Conservation (phyloP, 352 stramenopile species). For the Phytopythium litorale region DNA sequence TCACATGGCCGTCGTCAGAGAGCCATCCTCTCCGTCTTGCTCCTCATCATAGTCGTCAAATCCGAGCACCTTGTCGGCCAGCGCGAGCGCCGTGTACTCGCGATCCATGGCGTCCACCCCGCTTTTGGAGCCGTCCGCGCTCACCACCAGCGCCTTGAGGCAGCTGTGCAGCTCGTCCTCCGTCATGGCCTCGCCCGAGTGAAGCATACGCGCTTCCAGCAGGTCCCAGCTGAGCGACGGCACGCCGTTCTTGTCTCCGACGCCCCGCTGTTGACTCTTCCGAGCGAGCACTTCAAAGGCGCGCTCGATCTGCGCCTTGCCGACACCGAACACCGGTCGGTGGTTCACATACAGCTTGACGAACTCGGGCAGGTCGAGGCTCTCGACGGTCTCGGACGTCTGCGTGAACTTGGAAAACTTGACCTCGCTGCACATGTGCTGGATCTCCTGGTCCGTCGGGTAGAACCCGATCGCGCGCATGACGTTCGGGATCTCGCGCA, state of each 20-base stretch:
- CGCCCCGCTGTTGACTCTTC: slow-evolving; percentile 6
- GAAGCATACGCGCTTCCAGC: slow-evolving; percentile 58
- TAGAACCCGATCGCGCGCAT: slow-evolving; percentile 93
- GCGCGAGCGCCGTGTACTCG: slow-evolving; percentile 57
- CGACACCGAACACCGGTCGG: slow-evolving; percentile 84
- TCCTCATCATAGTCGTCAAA: slow-evolving; percentile 82
- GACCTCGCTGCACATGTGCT: slow-evolving; percentile 87
- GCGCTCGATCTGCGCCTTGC: slow-evolving; percentile 71
- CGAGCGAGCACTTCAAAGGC: slow-evolving; percentile 58
- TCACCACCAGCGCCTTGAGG: slow-evolving; percentile 61
- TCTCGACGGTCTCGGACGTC: slow-evolving; percentile 65
- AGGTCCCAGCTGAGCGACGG: slow-evolving; percentile 52
- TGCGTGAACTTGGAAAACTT: slow-evolving; percentile 80
- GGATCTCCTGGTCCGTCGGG: slow-evolving; percentile 88
- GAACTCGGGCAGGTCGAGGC: slow-evolving; percentile 66
- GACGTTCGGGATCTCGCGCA: slow-evolving; percentile 90
- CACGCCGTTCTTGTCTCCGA: slow-evolving; percentile 7
- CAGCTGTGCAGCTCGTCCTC: slow-evolving; percentile 81
- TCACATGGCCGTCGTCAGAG: neutral
- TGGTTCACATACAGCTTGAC: slow-evolving; percentile 94
- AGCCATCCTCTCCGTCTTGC: slow-evolving; percentile 9
- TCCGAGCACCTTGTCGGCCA: slow-evolving; percentile 83
- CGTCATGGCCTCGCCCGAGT: slow-evolving; percentile 74
- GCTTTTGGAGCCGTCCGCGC: slow-evolving; percentile 18
- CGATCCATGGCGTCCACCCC: slow-evolving; percentile 31